A percentile compares a stretch with the other conserved stretches of the same genome.
Conservation (phyloP, 148 eudicot genomes). For the Camellia granthamiana region DNA sequence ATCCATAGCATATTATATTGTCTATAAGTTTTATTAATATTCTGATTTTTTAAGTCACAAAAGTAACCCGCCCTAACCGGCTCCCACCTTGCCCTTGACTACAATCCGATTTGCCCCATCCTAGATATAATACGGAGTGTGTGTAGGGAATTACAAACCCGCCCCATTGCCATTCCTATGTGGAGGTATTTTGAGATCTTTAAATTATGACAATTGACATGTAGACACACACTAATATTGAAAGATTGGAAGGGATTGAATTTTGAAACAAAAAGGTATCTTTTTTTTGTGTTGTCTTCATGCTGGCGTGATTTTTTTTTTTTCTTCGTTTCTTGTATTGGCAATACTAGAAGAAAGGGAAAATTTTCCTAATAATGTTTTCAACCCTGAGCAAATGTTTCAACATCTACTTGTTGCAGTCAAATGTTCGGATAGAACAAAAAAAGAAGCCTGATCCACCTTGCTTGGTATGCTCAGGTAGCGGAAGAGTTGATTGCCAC, state of each 20-base stretch:
- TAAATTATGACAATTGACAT: neutral
- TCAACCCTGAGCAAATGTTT: constrained; percentile 6
- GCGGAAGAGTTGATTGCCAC: constrained; percentile 69
- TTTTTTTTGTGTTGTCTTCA: no score
- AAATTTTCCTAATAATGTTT: neutral
- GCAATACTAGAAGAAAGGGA: neutral
- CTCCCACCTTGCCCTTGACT: no score
- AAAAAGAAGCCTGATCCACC: constrained; percentile 57
- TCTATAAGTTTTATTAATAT: no score
- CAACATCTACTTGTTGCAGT: constrained; percentile 39
- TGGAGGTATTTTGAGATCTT: neutral
- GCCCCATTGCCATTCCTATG: no score
- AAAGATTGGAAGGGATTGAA: neutral
- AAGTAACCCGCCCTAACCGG: no score
- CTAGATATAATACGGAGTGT: no score
- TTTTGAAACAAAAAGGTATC: neutral
- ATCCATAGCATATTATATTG: no score
- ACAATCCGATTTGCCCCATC: no score
- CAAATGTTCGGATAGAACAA: constrained; percentile 59
- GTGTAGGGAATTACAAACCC: no score
- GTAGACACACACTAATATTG: neutral
- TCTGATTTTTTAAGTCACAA: no score
- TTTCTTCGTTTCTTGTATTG: neutral
- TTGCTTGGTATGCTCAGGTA: constrained; percentile 67
- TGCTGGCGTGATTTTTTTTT: no score